Percentiles rank a stretch among this genome's conserved stretches.
These are phyloP conservation scores for Neurospora sp. DNA, from an alignment of 495 filamentous ascomycete species.

Conservation along the genomic window DNA sequence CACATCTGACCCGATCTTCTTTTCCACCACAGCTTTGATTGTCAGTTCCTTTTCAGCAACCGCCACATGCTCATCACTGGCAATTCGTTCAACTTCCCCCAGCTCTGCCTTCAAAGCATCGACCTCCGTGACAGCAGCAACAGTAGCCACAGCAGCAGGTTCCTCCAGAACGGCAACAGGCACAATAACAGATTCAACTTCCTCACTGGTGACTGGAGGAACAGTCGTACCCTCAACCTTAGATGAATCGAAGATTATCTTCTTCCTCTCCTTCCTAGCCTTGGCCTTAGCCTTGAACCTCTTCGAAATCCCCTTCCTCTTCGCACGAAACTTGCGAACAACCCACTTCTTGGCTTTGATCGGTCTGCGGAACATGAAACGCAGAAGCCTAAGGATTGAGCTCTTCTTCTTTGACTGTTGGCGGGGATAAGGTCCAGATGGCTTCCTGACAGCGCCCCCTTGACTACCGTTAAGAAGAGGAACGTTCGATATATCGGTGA, in stretches of 20 bases:
- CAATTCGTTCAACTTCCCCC: background rate
- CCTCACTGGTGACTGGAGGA: background rate
- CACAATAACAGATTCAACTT: background rate
- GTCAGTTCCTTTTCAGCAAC: background rate
- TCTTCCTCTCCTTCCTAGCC: background rate
- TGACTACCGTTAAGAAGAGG: background rate
- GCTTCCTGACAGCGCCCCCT: background rate
- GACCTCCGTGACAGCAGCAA: background rate
- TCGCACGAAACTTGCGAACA: constrained; percentile 9
- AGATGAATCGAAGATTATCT: background rate
- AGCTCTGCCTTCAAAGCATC: background rate
- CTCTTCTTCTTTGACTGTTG: background rate
- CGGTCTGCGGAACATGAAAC: background rate
- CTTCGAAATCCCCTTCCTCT: constrained; percentile 12
- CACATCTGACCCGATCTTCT: background rate
- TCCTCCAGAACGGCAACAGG: background rate
- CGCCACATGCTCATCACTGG: background rate
- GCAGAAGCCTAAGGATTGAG: background rate
- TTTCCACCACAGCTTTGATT: background rate
- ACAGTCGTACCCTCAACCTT: background rate
- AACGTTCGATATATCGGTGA: background rate
- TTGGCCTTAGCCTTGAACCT: constrained; percentile 2
- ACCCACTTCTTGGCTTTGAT: constrained; percentile 18
- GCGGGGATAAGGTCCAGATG: background rate
- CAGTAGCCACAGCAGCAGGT: background rate